phyloP scores from a whole-genome alignment of 1,139 yeast genomes.

The Candida albicans region DNA sequence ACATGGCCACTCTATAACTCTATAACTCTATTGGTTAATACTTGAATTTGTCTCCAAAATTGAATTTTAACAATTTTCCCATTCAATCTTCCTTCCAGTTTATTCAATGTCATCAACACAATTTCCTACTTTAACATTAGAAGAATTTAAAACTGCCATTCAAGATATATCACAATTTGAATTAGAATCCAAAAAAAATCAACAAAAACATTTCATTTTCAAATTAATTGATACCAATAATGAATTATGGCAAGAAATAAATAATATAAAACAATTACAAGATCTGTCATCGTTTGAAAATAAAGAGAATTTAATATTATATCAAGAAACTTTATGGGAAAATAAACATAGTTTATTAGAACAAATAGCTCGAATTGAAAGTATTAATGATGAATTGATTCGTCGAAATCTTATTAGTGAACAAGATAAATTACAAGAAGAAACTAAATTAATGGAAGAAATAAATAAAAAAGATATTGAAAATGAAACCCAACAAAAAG shows the following conservation, averaged over 20 bases:
- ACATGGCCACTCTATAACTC: too few species aligned
- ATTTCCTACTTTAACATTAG: slow-evolving; percentile 8
- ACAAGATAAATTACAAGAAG: slow-evolving; percentile 10
- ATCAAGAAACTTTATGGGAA: slow-evolving; percentile 33
- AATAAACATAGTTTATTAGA: slow-evolving; percentile 31
- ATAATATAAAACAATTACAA: slow-evolving; percentile 8
- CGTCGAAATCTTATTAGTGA: slow-evolving; percentile 24
- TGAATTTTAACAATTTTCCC: not conserved
- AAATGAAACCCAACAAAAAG: slow-evolving; percentile 6
- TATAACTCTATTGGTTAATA: too few species aligned
- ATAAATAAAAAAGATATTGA: slow-evolving; percentile 6
- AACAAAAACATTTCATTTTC: slow-evolving; percentile 12
- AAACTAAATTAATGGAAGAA: slow-evolving; percentile 10
- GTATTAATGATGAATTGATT: slow-evolving; percentile 26
- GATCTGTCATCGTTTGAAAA: slow-evolving; percentile 11
- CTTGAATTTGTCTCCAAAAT: too few species aligned
- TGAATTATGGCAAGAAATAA: slow-evolving; percentile 29
- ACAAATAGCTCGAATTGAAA: slow-evolving; percentile 26
- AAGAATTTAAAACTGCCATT: slow-evolving; percentile 30
- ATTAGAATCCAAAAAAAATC: slow-evolving; percentile 11
- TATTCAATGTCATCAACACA: slow-evolving; percentile 1
- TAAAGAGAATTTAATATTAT: slow-evolving; percentile 28
- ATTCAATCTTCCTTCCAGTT: not conserved
- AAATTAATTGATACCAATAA: slow-evolving; percentile 36
- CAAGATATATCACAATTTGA: slow-evolving; percentile 22